Evolutionary conservation across 768 basidiomycete species (phyloP), one percentile per base, ranked within the genome.

Genomic region (Strobilomyces dryophilus): DNA sequence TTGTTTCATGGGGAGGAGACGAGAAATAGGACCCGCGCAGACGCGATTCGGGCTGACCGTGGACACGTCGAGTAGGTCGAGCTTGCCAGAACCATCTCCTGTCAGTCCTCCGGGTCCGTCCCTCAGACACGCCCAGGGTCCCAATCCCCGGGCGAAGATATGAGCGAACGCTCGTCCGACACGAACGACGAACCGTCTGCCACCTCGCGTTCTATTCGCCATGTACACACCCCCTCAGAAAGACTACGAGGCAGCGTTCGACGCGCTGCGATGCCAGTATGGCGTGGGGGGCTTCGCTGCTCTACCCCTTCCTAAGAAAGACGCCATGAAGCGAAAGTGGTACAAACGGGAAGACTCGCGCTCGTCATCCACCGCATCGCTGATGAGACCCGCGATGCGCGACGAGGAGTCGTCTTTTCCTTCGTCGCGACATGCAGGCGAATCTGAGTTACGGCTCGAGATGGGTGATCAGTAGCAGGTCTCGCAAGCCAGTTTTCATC

Each of bases 171-270:
- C 29, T 20, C 34, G 27, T 2, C n/a, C n/a, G n/a, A n/a, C 34
- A 51, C 34, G 52, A 44, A 41, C 18, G 26, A 1, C 20, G 26
- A 35, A 44, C 36, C 39, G 15, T 24, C 52, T 20, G 14, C 31
- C n/a, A 2, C 41, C 20, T 8, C 50, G 9, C 15, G 27, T 11
- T 40, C 49, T 46, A 34, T n/a, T n/a, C n/a, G n/a, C 48, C 11
- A 53, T 44, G 52, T 14, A 44, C 10, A 8, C 44, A 18, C 35
- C 49, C 5, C 54, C 61, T 15, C 53, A 57, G 39, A 65, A 65
- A 57, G 62, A 65, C 49, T 65, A 64, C 40, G 47, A 9, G 17
- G 55, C 62, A n/a, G 59, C 64, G 4, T 64, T 61, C 52, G 65
- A 51, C 2, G 31, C 47, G n/a, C 20, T 66, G 21, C 64, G 66